These are phyloP conservation scores for Fusarium albidum DNA, from an alignment of 2,329 filamentous ascomycete species.

Conservation along the genomic window DNA sequence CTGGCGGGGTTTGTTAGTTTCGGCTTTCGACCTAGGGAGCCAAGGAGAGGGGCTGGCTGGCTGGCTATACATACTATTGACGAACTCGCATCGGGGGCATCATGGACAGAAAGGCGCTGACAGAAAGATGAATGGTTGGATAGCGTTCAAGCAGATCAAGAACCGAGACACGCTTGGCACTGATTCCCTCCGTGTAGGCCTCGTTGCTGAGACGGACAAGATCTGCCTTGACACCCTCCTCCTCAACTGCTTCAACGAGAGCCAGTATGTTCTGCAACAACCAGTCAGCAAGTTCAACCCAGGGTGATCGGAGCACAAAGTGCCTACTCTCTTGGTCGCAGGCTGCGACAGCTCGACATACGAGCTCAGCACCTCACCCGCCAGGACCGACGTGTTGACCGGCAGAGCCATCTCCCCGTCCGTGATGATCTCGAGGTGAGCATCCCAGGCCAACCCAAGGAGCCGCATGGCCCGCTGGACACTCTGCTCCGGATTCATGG, in stretches of 20 bases:
- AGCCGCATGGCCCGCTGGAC: slow-evolving; percentile 71
- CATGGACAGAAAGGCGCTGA: slow-evolving; percentile 74
- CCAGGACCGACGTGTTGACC: slow-evolving; percentile 64
- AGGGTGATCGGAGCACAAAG: too few species aligned
- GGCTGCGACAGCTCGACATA: slow-evolving; percentile 80
- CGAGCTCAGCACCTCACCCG: slow-evolving; percentile 69
- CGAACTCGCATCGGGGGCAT: slow-evolving; percentile 79
- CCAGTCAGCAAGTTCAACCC: slow-evolving; percentile 16
- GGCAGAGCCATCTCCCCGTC: slow-evolving; percentile 62
- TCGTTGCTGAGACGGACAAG: slow-evolving; percentile 58
- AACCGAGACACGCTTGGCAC: slow-evolving; percentile 67
- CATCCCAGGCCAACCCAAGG: slow-evolving; percentile 75
- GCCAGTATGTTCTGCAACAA: slow-evolving; percentile 47
- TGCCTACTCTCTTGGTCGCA: slow-evolving; percentile 69
- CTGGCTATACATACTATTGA: slow-evolving; percentile 61
- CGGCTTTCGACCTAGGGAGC: too few species aligned
- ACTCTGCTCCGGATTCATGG: slow-evolving; percentile 70
- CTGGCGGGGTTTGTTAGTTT: slow-evolving; percentile 36
- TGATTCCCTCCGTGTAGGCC: slow-evolving; percentile 57
- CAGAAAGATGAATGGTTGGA: slow-evolving; percentile 64
- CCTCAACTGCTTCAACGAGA: slow-evolving; percentile 57
- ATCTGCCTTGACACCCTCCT: slow-evolving; percentile 52
- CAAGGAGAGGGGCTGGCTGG: too few species aligned
- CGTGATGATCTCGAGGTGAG: slow-evolving; percentile 67
- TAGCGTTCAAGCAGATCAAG: slow-evolving; percentile 76